Evolutionary conservation across 306 rosid species (phyloP).

Genomic region (Styphnolobium japonicum): DNA sequence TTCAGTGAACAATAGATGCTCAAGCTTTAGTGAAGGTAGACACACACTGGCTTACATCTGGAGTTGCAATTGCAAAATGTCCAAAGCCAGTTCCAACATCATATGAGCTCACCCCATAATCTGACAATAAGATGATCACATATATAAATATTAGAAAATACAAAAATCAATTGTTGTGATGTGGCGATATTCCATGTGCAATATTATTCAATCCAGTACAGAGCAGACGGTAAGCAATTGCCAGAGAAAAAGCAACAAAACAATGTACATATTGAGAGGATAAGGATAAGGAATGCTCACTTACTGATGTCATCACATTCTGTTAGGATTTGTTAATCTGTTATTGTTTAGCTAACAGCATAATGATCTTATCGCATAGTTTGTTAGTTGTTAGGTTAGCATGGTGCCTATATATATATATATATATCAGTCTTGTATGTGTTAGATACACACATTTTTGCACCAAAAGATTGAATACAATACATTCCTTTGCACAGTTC

Average conservation of each 20-base stretch:
- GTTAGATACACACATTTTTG: too few species aligned
- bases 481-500: too few species aligned
- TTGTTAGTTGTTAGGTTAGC: too few species aligned
- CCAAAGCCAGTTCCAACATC: slow-evolving; percentile 89
- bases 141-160: slow-evolving; percentile 1
- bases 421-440: too few species aligned
- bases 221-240: not conserved
- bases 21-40: not conserved
- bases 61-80: slow-evolving; percentile 82
- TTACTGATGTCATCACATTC: too few species aligned
- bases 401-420: too few species aligned
- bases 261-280: not conserved
- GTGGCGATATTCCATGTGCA: not conserved
- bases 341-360: too few species aligned
- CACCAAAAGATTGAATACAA: too few species aligned
- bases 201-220: not conserved
- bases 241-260: not conserved
- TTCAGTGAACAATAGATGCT: not conserved
- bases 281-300: too few species aligned
- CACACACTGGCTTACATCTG: slow-evolving; percentile 57
- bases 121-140: slow-evolving; percentile 39
- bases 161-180: not conserved
- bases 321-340: too few species aligned
- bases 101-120: slow-evolving; percentile 83
- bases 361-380: too few species aligned